Base-by-base conservation (phyloP, 2,329 filamentous ascomycete species). In the Neonectria magnoliae region DNA sequence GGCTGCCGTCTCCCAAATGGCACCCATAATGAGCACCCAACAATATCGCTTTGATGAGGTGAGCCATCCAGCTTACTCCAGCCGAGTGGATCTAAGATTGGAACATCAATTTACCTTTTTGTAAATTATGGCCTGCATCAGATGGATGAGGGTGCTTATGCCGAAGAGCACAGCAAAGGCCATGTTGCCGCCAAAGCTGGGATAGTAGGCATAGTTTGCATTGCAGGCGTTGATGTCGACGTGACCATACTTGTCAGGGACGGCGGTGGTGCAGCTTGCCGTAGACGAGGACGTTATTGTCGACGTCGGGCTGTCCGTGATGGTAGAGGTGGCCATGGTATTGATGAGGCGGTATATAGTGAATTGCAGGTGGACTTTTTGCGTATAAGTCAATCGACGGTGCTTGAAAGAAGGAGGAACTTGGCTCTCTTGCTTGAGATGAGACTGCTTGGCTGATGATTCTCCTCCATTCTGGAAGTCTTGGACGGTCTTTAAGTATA, bases 1-100 rank as follows among this genome's bases (percentile, higher is more conserved):
- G n/a, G 75, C 79, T 3, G 75, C 59, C 4, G 75, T 76, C 62
- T 83, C 80, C 80, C 80, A 83, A 0, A 68, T 27, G 0, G 67
- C 76, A 11, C 77, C 79, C 77, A 82, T 81, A 31, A 81, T 75
- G 3, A 81, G 55, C 10, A 82, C 79, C 80, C 79, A 82, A 61
- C 73, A 78, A 48, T 76, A 78, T 33, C 57, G 69, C 75, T 79
- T 22, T 14, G n/a, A 33, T 9, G 1, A 5, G 3, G 42, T 71
- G 41, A 71, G 48, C 8, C 3, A 33, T n/a, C 14, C 45, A 11
- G 8, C 7, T 5, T 4, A 31, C 1, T 9, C n/a, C 6, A n/a
- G 29, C 31, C 2, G 29, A 36, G 11, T 1, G 41, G 14, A 13
- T 22, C 14, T 5, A 10, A 14, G 4, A 1, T 13, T 31, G 5